Evolutionary conservation across 148 eudicot genomes (phyloP).

Genomic region (Selenicereus undatus): DNA sequence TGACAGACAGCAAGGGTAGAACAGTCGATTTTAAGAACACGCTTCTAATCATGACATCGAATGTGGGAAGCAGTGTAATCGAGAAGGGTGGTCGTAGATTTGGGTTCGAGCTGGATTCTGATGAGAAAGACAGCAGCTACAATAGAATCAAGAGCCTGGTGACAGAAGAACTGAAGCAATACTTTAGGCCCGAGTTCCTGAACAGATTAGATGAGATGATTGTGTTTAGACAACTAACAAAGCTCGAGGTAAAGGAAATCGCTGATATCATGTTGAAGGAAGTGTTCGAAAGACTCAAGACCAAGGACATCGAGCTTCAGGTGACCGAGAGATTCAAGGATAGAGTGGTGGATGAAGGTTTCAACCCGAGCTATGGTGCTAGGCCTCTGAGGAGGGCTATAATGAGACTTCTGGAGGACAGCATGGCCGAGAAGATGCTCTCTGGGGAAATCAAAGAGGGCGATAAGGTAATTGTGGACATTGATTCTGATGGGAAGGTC

Average conservation of each 20-base stretch:
- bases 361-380: constrained; percentile 82
- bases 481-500: constrained; percentile 69
- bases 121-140: constrained; percentile 80
- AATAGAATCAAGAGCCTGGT: constrained; percentile 75
- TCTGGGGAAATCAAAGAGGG: constrained; percentile 78
- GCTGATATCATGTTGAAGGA: constrained; percentile 92
- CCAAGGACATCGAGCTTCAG: constrained; percentile 68
- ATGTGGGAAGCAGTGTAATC: constrained; percentile 84
- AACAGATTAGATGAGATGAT: constrained; percentile 92
- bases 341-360: constrained; percentile 83
- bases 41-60: constrained; percentile 86
- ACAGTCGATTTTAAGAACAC: constrained; percentile 91
- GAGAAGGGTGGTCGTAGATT: constrained; percentile 75
- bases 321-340: constrained; percentile 80
- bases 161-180: constrained; percentile 76
- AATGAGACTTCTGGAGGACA: constrained; percentile 85
- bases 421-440: constrained; percentile 97
- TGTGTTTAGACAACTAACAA: constrained; percentile 83
- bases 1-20: constrained; percentile 89
- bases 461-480: constrained; percentile 76
- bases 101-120: constrained; percentile 63
- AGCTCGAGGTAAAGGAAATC: constrained; percentile 83
- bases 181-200: constrained; percentile 87
- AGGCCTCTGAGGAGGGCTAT: constrained; percentile 90
- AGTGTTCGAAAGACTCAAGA: constrained; percentile 70